A percentile compares a stretch with the other conserved stretches of the same genome.
phyloP scores from a whole-genome alignment of 2,329 filamentous ascomycete genomes.

The Diplodia mutila region DNA sequence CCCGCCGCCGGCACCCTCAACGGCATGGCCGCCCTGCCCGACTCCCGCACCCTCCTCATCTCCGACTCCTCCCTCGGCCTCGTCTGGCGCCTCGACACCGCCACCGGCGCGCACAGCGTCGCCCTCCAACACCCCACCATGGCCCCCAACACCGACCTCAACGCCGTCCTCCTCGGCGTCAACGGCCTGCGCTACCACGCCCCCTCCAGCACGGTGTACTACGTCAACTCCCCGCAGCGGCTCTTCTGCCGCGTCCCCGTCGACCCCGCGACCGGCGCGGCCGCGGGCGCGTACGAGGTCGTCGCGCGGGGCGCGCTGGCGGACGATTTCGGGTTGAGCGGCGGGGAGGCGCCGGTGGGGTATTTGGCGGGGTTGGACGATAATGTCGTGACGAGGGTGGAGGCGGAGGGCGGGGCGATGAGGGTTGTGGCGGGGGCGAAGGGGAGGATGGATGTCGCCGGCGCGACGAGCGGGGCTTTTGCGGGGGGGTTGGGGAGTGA shows the following conservation, averaged over 20 bases:
- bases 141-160: conserved; percentile 25
- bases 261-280: conserved; percentile 18
- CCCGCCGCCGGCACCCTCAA: conserved; percentile 30
- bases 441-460: conserved; percentile 26
- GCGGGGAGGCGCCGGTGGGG: background rate
- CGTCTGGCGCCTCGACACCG: conserved; percentile 29
- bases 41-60: conserved; percentile 30
- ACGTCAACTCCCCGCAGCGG: conserved; percentile 29
- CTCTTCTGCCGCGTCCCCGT: conserved; percentile 28
- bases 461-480: conserved; percentile 29
- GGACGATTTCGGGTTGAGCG: background rate
- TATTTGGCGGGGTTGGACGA: background rate
- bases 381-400: background rate
- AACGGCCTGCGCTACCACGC: conserved; percentile 32
- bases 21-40: conserved; percentile 31
- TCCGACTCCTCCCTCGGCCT: conserved; percentile 33
- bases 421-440: conserved; percentile 25
- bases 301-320: background rate
- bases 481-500: conserved; percentile 28
- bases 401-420: conserved; percentile 25
- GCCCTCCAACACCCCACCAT: conserved; percentile 29
- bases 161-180: conserved; percentile 29
- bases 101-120: conserved; percentile 26
- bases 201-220: conserved; percentile 29
- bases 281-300: background rate